phyloP scores from a whole-genome alignment of 345 rosid genomes.

The Citrus cavaleriei region DNA sequence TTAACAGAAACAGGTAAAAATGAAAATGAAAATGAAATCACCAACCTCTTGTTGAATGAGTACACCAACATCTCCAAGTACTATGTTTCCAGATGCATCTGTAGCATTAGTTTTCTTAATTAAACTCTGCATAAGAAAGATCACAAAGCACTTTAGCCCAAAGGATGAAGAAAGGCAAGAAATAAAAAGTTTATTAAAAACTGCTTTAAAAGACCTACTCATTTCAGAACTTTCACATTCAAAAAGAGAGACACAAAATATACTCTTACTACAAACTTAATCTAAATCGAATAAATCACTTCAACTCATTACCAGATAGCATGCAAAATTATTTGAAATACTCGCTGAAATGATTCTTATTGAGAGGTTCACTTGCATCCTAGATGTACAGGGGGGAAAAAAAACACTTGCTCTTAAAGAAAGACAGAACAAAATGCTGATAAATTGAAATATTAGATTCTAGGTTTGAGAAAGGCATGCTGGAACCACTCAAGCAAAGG shows the following conservation, averaged over 20 bases:
- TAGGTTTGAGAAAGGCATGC: not conserved
- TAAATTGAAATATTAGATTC: not conserved
- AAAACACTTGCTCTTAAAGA: not conserved
- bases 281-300: not conserved
- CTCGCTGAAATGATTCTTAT: not conserved
- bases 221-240: not conserved
- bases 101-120: constrained; percentile 80
- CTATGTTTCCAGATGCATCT: constrained; percentile 92
- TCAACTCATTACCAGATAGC: not conserved
- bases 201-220: not conserved
- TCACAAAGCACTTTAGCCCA: constrained; percentile 1
- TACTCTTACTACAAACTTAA: not conserved
- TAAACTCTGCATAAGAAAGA: constrained; percentile 51
- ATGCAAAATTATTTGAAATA: not conserved
- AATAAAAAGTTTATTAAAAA: not conserved
- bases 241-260: not conserved
- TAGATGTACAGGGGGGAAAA: not conserved
- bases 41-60: constrained; percentile 94
- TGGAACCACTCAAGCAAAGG: not conserved
- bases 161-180: not conserved
- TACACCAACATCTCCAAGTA: constrained; percentile 86
- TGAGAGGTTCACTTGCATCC: not conserved
- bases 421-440: not conserved
- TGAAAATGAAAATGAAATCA: constrained; percentile 5
- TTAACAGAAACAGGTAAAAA: not conserved